phyloP scores from a whole-genome alignment of 1,139 yeast genomes.

The Sugiyamaella pinicola region DNA sequence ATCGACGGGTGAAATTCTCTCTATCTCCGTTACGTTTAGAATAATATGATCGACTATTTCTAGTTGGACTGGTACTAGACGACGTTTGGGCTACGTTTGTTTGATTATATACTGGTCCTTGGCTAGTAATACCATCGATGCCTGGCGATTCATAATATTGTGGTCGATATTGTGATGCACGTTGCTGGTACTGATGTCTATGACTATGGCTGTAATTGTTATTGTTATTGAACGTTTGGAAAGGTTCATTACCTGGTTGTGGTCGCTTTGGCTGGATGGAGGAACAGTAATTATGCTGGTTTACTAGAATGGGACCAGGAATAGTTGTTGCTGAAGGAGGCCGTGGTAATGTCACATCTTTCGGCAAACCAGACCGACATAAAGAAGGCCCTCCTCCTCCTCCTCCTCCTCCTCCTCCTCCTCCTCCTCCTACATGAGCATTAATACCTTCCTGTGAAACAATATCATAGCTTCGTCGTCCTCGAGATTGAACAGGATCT shows the following conservation, averaged over 20 bases:
- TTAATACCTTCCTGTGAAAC: neutral
- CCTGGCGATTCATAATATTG: neutral
- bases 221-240: neutral
- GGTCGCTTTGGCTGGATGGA: too few species aligned
- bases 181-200: neutral
- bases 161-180: neutral
- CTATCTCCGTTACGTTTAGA: neutral
- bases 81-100: neutral
- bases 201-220: neutral
- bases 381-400: too few species aligned
- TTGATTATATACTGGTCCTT: neutral
- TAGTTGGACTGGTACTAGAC: neutral
- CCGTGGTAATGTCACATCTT: neutral
- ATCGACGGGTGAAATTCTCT: conserved; percentile 2
- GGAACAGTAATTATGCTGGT: neutral
- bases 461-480: conserved; percentile 2
- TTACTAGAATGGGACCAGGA: neutral
- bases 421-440: neutral
- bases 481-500: neutral
- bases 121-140: neutral
- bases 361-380: neutral
- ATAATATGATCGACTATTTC: neutral
- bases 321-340: conserved; percentile 1
- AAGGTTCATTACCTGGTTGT: neutral
- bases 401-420: too few species aligned